Conservation (phyloP, 306 rosid species). For the Dalbergia cultrata region DNA sequence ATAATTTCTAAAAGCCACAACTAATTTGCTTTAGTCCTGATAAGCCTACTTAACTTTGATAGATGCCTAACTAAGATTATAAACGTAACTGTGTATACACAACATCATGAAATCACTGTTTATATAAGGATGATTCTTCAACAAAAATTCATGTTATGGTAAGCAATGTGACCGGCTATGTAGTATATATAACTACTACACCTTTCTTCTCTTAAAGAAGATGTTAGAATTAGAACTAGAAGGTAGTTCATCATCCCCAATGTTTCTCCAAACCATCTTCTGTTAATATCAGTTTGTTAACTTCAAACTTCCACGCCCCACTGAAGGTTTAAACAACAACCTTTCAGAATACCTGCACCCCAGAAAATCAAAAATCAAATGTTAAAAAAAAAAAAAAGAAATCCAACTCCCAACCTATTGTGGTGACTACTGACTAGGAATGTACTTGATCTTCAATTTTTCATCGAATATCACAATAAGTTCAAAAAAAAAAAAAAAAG, state of each 20-base stretch:
- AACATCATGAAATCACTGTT: constrained; percentile 29
- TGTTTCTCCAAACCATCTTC: constrained; percentile 35
- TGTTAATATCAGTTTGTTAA: constrained; percentile 20
- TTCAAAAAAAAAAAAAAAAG: neutral
- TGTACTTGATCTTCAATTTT: constrained; percentile 29
- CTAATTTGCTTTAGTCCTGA: constrained; percentile 33
- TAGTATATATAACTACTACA: constrained; percentile 44
- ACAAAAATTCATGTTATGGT: constrained; percentile 11
- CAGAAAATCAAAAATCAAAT: constrained; percentile 9
- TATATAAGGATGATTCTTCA: constrained; percentile 19
- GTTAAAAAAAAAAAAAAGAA: neutral
- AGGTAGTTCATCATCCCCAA: constrained; percentile 28
- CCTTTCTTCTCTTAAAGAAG: constrained; percentile 37
- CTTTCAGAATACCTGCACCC: constrained; percentile 51
- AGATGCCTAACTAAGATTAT: constrained; percentile 32
- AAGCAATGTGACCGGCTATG: constrained; percentile 15
- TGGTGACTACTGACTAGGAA: neutral
- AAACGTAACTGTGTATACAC: constrained; percentile 12
- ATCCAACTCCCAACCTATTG: constrained; percentile 7
- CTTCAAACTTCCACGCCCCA: constrained; percentile 13
- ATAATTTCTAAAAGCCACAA: constrained; percentile 26
- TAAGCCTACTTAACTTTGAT: constrained; percentile 33
- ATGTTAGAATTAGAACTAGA: constrained; percentile 21
- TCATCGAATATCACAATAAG: neutral
- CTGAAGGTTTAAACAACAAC: neutral